Conservation (phyloP, 805 yeast species). For the Brettanomyces anomalus region DNA sequence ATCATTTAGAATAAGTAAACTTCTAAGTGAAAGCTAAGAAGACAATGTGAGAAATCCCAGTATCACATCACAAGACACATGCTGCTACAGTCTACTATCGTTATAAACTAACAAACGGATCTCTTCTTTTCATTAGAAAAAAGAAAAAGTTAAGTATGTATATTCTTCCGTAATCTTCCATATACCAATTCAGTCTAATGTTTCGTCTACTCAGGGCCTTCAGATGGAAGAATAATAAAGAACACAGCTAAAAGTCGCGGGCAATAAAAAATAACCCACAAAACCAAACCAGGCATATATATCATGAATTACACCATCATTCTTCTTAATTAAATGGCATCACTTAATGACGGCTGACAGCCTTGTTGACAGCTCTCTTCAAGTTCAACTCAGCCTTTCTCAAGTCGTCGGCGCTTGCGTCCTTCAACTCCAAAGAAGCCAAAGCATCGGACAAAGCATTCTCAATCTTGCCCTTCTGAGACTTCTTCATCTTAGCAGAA, state of each 20-base stretch:
- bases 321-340: not conserved
- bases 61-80: too few species aligned
- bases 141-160: too few species aligned
- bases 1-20: too few species aligned
- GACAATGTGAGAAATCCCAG: too few species aligned
- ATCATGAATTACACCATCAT: not conserved
- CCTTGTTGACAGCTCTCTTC: slow-evolving; percentile 99
- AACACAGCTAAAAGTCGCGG: not conserved
- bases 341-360: slow-evolving; percentile 90
- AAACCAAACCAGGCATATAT: not conserved
- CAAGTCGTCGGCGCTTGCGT: slow-evolving; percentile 91
- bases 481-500: slow-evolving; percentile 95
- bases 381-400: slow-evolving; percentile 99
- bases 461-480: slow-evolving; percentile 95
- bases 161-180: too few species aligned
- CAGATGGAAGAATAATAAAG: too few species aligned
- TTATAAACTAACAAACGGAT: too few species aligned
- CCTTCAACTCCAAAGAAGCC: slow-evolving; percentile 96
- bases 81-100: too few species aligned
- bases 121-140: too few species aligned
- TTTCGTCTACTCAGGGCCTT: too few species aligned
- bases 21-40: too few species aligned
- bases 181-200: too few species aligned
- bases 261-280: not conserved
- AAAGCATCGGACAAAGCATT: slow-evolving; percentile 96